These are phyloP conservation scores for Huntiella bhutanensis DNA, from an alignment of 2,329 filamentous ascomycete species.

Conservation along the genomic window DNA sequence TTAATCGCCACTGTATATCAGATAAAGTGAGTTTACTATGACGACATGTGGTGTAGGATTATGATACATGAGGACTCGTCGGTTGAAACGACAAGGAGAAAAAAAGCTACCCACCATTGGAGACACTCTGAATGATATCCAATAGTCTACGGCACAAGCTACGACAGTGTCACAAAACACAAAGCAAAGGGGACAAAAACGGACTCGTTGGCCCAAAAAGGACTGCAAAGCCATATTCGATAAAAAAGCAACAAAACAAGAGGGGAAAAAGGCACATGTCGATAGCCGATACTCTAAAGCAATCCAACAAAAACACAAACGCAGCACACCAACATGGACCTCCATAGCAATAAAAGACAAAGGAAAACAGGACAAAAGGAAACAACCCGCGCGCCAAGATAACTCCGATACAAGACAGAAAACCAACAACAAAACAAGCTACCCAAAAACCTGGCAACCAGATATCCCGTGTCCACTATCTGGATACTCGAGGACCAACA, in stretches of 20 bases:
- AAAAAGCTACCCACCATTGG: no score
- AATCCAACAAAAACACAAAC: not conserved
- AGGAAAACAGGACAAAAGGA: conserved; percentile 2
- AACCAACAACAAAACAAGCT: not conserved
- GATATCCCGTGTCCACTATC: conserved; percentile 11
- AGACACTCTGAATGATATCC: no score
- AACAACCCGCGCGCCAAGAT: not conserved
- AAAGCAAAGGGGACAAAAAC: conserved; percentile 1
- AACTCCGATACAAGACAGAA: not conserved
- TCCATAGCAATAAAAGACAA: not conserved
- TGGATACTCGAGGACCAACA: conserved; percentile 1
- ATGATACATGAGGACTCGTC: no score
- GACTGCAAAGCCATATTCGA: conserved; percentile 1
- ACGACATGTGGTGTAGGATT: no score
- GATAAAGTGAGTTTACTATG: no score
- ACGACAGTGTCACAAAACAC: not conserved
- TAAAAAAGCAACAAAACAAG: not conserved
- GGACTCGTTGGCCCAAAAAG: not conserved
- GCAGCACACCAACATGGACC: not conserved
- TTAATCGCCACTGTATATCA: no score
- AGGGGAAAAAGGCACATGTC: not conserved
- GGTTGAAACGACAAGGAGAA: no score
- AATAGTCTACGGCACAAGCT: not conserved
- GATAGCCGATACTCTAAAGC: no score
- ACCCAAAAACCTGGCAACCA: not conserved